Base-by-base conservation (phyloP, 495 filamentous ascomycete genomes). In the Terfezia claveryi region DNA sequence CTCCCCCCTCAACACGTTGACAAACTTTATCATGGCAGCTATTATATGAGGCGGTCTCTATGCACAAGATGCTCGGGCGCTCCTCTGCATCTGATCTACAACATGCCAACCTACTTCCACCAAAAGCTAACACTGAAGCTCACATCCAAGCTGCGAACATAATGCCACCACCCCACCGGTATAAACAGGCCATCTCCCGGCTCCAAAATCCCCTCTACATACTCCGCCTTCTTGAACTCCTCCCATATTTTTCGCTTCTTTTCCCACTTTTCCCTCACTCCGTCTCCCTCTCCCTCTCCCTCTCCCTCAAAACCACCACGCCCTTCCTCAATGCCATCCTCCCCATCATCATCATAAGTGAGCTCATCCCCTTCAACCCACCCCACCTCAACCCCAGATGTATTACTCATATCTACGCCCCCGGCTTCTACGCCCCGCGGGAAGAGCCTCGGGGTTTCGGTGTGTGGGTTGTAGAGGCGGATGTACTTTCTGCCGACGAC, bases 121-220 rank as follows among this genome's bases (percentile, higher is more conserved):
- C 91, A 99, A 66, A 94, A 98, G 67, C 87, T 96, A 38, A 96
- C 88, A 63, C 92, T 96, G 59, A 92, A 83, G 58, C 91, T 94
- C 37, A 81, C 81, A 54, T 75, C 83, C 65, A 95, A 62, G 38
- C 85, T 85, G 58, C 82, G 73, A 6, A 99, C 86, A 74, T 94
- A 96, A 72, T 99, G 91, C 91, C 91, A 99, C 91, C 91, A 99
- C 17, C 89, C 91, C 4, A 84, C 73, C 5, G 91, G 91, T 54
- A 99, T 87, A 70, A 93, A 94, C 57, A 99, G 65, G 60, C 77
- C 82, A 56, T 98, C 87, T 0, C 89, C 91, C 32, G 80, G 80
- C 37, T 74, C 76, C 23, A 98, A 66, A 0, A 96, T 76, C 14
- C 77, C 80, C 63, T 98, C 91, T 11, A 87, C 67, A 68, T 82